Evolutionary conservation across 805 yeast species (phyloP), one percentile per base, ranked within the genome.

Genomic region (Kazachstania bromeliacearum): DNA sequence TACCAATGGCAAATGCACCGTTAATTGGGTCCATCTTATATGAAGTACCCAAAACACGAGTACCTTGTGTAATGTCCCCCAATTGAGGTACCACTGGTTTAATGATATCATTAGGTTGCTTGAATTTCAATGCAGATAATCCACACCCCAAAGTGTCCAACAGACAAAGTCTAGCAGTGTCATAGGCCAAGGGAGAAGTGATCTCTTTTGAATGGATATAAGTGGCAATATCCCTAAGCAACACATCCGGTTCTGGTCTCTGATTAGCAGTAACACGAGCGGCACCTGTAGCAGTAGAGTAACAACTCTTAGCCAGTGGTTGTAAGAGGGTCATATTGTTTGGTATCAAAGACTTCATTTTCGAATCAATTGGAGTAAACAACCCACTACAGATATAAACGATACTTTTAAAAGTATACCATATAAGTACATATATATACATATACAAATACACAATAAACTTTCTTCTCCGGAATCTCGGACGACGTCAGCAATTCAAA

Each of bases 111-210:
- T 62, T 54, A 36, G 74, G 73, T 44, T 71, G 72, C 17, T 61
- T 60, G 55, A 71, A 70, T 53, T 71, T 68, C 44, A 74, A 57
- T 1, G 77, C 78, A 36, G 74, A 79, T 12, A 74, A 59, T 15
- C 79, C 79, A 50, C 79, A 73, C 5, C 80, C 80, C 20, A 74
- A 51, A 4, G 79, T 71, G 46, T 74, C 80, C 25, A 74, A 53
- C 28, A 74, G 55, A 51, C 79, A 75, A 19, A 71, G 58, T 32
- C 67, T 64, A 1, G 79, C 79, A 7, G 80, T 74, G 38, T 70
- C 70, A 34, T 50, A 53, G 5, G 79, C 79, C 22, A 70, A 50
- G 13, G 59, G 51, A 10, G 75, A 68, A 33, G 61, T 66, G 28
- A 71, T 52, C 34, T 63, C 51, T 51, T 62, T 66, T 38, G 57